A percentile compares a stretch with the other conserved stretches of the same genome.
phyloP scores from a whole-genome alignment of 768 basidiomycete species.

The Erythrobasidium yunnanense region DNA sequence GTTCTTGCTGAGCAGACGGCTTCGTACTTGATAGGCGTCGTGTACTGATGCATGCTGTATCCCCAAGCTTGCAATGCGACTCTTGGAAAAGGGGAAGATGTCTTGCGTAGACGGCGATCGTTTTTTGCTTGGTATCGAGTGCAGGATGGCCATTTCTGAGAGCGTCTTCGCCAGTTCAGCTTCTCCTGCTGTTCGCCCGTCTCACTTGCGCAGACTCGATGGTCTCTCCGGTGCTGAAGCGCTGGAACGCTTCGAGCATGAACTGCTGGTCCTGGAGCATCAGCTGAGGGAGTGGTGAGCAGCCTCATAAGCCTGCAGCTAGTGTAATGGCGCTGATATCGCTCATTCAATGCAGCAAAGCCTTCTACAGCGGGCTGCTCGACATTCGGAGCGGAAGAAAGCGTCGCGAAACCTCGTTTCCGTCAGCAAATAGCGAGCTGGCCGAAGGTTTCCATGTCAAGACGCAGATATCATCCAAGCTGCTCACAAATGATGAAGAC shows the following conservation, averaged over 20 bases:
- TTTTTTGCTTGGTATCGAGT: too few relatives aligned
- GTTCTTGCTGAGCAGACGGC: too few relatives aligned
- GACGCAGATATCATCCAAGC: background rate
- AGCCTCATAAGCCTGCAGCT: background rate
- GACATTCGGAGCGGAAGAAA: background rate
- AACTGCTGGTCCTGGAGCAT: conserved; percentile 9
- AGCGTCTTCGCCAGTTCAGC: too few relatives aligned
- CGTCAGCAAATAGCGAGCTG: background rate
- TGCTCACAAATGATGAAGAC: background rate
- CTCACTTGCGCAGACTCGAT: conserved; percentile 4
- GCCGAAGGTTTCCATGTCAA: conserved; percentile 21
- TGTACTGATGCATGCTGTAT: too few relatives aligned
- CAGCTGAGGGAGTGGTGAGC: conserved; percentile 24
- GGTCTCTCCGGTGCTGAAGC: background rate
- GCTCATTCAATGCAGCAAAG: conserved; percentile 3
- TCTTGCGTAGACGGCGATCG: too few relatives aligned
- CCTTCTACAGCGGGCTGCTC: conserved; percentile 4
- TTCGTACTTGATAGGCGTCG: too few relatives aligned
- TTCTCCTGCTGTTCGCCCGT: background rate
- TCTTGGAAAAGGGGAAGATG: too few relatives aligned
- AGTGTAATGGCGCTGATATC: background rate
- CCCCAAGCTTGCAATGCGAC: too few relatives aligned
- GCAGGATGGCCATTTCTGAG: background rate
- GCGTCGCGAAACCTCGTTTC: background rate
- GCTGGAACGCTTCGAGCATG: background rate